These are phyloP conservation scores for Fusarium heterosporum DNA, from an alignment of 2,329 filamentous ascomycete genomes.

Conservation along the genomic window DNA sequence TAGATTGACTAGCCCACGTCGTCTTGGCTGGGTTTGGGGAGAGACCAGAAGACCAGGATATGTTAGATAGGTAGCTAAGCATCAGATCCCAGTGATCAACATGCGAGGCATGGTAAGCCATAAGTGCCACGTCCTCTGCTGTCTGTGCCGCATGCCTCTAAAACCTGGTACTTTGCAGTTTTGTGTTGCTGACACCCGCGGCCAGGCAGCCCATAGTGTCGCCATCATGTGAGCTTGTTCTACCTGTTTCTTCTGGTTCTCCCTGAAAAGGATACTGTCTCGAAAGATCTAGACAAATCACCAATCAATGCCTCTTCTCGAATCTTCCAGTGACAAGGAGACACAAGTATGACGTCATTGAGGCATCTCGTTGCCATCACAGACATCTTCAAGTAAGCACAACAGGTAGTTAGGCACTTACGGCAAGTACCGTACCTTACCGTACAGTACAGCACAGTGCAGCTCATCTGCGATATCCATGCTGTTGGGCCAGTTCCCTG, in stretches of 20 bases:
- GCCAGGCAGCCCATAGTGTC: no score
- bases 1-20: background rate
- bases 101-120: no score
- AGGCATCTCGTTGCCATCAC: conserved; percentile 33
- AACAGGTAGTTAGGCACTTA: background rate
- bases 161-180: no score
- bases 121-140: no score
- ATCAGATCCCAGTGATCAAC: no score
- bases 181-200: no score
- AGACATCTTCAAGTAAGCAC: background rate
- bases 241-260: no score
- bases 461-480: conserved; percentile 17
- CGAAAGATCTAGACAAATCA: background rate
- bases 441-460: conserved; percentile 2
- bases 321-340: conserved; percentile 21
- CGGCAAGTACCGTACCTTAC: background rate
- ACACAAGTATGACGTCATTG: conserved; percentile 42
- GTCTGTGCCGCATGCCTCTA: no score
- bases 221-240: no score
- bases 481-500: conserved; percentile 7
- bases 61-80: no score
- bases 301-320: background rate
- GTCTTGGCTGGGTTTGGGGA: background rate
- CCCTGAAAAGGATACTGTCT: no score
- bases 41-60: no score